phyloP scores from a whole-genome alignment of 805 yeast species.

The Teunomyces barrocoloradensis region DNA sequence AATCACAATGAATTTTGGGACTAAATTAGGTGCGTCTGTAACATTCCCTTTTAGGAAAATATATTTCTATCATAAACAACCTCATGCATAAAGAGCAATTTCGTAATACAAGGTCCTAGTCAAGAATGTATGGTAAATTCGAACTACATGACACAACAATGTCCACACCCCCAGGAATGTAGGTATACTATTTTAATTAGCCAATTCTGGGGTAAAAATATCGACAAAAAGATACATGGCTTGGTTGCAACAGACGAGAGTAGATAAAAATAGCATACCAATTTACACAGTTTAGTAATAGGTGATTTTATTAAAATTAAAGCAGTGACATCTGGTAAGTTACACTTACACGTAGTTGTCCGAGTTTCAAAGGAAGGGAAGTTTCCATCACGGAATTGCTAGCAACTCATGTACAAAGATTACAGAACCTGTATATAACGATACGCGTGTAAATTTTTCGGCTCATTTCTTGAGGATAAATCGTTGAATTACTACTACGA shows the following conservation, averaged over 20 bases:
- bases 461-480: slow-evolving; percentile 1
- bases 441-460: slow-evolving; percentile 3
- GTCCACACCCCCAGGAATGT: too few species aligned
- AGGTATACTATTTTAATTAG: neutral
- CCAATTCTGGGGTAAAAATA: neutral
- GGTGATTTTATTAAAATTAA: neutral
- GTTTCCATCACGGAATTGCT: neutral
- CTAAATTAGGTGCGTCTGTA: slow-evolving; percentile 1
- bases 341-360: neutral
- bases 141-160: too few species aligned
- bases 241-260: neutral
- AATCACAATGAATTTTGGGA: neutral
- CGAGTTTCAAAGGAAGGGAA: neutral
- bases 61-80: neutral
- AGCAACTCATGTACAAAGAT: neutral
- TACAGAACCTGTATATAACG: neutral
- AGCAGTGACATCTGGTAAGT: neutral
- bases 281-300: neutral
- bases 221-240: neutral
- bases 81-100: neutral
- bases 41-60: neutral
- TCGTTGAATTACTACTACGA: slow-evolving; percentile 1
- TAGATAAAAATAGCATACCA: neutral
- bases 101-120: too few species aligned
- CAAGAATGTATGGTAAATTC: too few species aligned